A percentile compares a stretch with the other conserved stretches of the same genome.
Conservation (phyloP, 345 rosid genomes). For the Aquilaria yunnanensis region DNA sequence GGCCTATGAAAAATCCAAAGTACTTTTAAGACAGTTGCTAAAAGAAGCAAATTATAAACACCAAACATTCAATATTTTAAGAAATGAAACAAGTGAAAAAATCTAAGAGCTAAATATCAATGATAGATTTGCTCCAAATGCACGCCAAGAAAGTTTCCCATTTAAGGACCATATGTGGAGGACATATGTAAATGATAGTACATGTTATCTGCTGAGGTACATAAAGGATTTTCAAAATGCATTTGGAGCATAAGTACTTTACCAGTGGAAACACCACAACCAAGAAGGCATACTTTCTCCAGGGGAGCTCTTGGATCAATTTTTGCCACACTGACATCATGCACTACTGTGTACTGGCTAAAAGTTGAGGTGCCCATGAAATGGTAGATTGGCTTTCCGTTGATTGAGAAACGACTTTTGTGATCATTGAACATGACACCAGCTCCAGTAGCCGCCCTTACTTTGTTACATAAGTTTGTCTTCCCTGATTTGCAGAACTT, state of each 20-base stretch:
- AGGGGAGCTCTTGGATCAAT: slow-evolving; percentile 87
- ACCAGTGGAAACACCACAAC: slow-evolving; percentile 99
- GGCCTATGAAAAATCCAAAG: slow-evolving; percentile 34
- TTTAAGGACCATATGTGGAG: background rate
- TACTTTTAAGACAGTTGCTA: background rate
- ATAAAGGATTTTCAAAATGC: background rate
- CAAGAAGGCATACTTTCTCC: slow-evolving; percentile 99
- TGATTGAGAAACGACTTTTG: slow-evolving; percentile 76
- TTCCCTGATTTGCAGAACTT: slow-evolving; percentile 96
- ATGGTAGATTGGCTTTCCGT: slow-evolving; percentile 85
- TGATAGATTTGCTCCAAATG: background rate
- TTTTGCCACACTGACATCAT: slow-evolving; percentile 97
- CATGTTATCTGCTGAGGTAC: no score
- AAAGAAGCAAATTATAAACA: no score
- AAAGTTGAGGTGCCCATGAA: slow-evolving; percentile 99
- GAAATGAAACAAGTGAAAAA: background rate
- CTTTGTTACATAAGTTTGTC: slow-evolving; percentile 97
- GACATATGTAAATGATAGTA: no score
- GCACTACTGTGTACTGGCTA: slow-evolving; percentile 96
- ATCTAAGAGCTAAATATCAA: background rate
- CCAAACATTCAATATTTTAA: no score
- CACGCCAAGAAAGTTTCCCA: background rate
- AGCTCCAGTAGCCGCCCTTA: slow-evolving; percentile 87
- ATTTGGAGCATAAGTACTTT: slow-evolving; percentile 7
- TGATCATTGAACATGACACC: slow-evolving; percentile 95